A percentile compares a stretch with the other conserved stretches of the same genome.
These are phyloP conservation scores for Cystobasidium pallidum DNA, from an alignment of 1,284 basidiomycete genomes.

Conservation along the genomic window DNA sequence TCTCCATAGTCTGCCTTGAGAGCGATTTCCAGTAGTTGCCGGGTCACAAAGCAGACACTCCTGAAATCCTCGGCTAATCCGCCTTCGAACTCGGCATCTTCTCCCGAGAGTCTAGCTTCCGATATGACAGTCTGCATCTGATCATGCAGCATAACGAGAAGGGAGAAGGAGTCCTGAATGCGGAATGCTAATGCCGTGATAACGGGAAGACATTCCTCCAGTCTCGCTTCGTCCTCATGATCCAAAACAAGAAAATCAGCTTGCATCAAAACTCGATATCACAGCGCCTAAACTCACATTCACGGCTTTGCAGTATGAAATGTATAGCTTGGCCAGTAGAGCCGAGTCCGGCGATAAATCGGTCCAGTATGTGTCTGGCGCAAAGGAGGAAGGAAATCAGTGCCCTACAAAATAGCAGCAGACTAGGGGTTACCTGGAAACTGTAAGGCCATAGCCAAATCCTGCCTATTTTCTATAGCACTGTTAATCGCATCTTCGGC, in stretches of 20 bases:
- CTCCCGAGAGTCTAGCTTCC: conserved; percentile 56
- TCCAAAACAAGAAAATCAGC: conserved; percentile 25
- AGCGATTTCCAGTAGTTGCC: conserved; percentile 78
- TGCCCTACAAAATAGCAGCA: background rate
- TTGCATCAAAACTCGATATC: background rate
- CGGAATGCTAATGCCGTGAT: conserved; percentile 86
- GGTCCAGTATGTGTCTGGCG: conserved; percentile 78
- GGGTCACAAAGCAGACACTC: conserved; percentile 71
- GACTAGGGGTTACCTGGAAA: conserved; percentile 65
- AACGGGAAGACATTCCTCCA: conserved; percentile 80
- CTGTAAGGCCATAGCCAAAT: conserved; percentile 67
- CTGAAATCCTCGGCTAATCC: conserved; percentile 62
- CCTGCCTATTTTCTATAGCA: conserved; percentile 66
- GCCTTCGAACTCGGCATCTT: conserved; percentile 60
- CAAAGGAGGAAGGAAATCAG: background rate
- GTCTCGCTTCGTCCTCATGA: conserved; percentile 64
- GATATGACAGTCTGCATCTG: conserved; percentile 56
- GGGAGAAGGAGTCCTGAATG: conserved; percentile 73
- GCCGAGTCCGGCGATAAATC: conserved; percentile 77
- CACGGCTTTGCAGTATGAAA: conserved; percentile 72
- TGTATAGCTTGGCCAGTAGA: conserved; percentile 80
- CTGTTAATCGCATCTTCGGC: conserved; percentile 70
- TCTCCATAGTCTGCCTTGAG: conserved; percentile 89
- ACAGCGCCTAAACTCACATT: conserved; percentile 57
- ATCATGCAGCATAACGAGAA: conserved; percentile 58